Evolutionary conservation across 1,139 yeast genomes (phyloP), one percentile per base, ranked within the genome.

Genomic region (Yamadazyma taylorii): DNA sequence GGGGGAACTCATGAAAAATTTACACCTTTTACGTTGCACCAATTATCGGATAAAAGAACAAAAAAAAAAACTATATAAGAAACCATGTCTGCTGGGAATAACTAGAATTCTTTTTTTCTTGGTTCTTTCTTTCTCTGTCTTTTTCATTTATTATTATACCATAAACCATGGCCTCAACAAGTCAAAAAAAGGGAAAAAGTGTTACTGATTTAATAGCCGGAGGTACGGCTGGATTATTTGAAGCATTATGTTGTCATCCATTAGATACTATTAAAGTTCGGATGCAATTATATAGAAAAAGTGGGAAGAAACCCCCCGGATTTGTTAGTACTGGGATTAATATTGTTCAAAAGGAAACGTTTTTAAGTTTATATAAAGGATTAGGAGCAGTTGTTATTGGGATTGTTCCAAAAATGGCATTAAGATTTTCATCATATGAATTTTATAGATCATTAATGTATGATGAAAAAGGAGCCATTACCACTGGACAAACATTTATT

Each of bases 341-440:
- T 43, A 90, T 92, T 50, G 89, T 81, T 41, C 74, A 75, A 45
- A 79, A 86, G 48, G 97, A 92, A 60, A 85, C 95, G 4, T 76
- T 88, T 46, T 71, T 88, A 45, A 92, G 96, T 9, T 75, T 92
- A 26, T 92, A 92, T 69, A 90, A 92, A 62, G 98, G 98, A 41
- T 77, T 92, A 39, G 97, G 97, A 25, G 97, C 98, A 16, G 98
- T 92, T 44, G 87, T 89, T 39, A 86, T 92, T 58, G 98, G 98
- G 45, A 92, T 92, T 56, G 95, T 92, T 33, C 98, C 98, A 41
- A 92, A 92, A 61, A 92, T 92, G 98, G 97, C 96, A 24, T 86
- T 92, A 52, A 77, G 98, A 58, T 92, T 92, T 70, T 83, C 96
- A 32, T 86, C 97, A 3, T 92, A 89, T 60, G 97, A 90, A 63